These are phyloP conservation scores for Diaporthe eres DNA, from an alignment of 2,329 filamentous ascomycete species.

Conservation along the genomic window DNA sequence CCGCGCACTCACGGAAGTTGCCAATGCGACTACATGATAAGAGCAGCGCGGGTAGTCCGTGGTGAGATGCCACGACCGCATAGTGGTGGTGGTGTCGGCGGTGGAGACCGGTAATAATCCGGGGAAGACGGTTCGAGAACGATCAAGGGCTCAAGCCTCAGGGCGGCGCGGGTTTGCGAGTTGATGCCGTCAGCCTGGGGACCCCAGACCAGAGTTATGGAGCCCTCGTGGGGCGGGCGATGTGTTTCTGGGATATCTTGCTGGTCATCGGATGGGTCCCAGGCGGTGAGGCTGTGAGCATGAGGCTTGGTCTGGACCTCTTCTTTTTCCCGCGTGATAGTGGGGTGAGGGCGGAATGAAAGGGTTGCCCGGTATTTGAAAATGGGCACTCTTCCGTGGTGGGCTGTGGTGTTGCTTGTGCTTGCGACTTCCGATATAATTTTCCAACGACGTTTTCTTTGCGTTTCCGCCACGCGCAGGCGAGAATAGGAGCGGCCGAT, in stretches of 20 bases:
- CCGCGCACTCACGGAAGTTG: not conserved
- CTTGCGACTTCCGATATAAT: not conserved
- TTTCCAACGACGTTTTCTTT: not conserved
- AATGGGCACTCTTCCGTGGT: constrained; percentile 1
- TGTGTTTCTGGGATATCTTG: constrained; percentile 21
- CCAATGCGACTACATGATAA: not conserved
- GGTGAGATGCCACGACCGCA: constrained; percentile 1
- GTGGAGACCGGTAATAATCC: constrained; percentile 28
- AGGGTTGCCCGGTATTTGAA: constrained; percentile 18
- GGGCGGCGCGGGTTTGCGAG: constrained; percentile 21
- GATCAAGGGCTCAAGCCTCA: constrained; percentile 16
- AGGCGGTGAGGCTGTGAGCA: constrained; percentile 29
- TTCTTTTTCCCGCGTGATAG: not conserved
- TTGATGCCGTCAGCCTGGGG: constrained; percentile 32
- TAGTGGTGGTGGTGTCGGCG: constrained; percentile 9
- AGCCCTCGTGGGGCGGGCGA: constrained; percentile 26
- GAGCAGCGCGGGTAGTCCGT: not conserved
- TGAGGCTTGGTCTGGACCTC: constrained; percentile 1
- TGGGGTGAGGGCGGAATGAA: constrained; percentile 7
- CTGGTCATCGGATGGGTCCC: constrained; percentile 8
- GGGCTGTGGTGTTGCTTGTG: not conserved
- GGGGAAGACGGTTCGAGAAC: constrained; percentile 39
- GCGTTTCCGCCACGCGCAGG: not conserved
- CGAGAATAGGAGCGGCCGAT: constrained; percentile 29
- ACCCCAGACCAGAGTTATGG: constrained; percentile 26